These are phyloP conservation scores for Chytriomyces confervae DNA, from an alignment of 192 early-diverging fungal genomes.

Conservation along the genomic window DNA sequence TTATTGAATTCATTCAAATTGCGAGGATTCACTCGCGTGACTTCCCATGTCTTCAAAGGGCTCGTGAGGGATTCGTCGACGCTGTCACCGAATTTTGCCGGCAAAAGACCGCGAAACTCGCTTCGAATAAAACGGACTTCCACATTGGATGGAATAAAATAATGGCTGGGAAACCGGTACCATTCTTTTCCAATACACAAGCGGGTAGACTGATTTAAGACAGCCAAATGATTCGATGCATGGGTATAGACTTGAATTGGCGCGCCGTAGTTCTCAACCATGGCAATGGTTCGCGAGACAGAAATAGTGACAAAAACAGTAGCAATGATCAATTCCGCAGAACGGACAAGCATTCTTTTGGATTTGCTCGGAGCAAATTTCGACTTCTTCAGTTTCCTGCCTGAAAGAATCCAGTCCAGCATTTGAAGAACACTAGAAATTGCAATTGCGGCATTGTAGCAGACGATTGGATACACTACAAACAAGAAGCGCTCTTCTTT, in stretches of 20 bases:
- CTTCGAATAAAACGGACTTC: constrained; percentile 73
- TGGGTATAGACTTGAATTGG: constrained; percentile 70
- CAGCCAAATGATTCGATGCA: neutral
- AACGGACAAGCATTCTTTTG: neutral
- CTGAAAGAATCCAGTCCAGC: neutral
- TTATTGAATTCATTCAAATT: constrained; percentile 74
- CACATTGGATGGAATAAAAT: constrained; percentile 75
- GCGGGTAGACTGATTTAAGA: neutral
- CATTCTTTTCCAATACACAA: constrained; percentile 94
- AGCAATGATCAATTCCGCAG: constrained; percentile 6
- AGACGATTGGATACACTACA: constrained; percentile 87
- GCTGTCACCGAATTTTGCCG: constrained; percentile 75
- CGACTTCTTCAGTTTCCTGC: neutral
- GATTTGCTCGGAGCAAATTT: neutral
- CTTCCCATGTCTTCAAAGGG: constrained; percentile 4
- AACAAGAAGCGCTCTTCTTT: constrained; percentile 97
- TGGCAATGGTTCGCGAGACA: constrained; percentile 71
- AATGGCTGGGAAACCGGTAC: constrained; percentile 93
- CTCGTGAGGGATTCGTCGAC: constrained; percentile 1
- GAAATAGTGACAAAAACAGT: constrained; percentile 60
- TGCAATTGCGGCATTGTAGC: constrained; percentile 75
- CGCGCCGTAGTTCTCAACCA: constrained; percentile 75
- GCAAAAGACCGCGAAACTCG: constrained; percentile 80
- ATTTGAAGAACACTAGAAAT: neutral
- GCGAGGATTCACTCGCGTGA: constrained; percentile 46